Conservation (phyloP, 345 rosid species). For the Murraya koenigii region DNA sequence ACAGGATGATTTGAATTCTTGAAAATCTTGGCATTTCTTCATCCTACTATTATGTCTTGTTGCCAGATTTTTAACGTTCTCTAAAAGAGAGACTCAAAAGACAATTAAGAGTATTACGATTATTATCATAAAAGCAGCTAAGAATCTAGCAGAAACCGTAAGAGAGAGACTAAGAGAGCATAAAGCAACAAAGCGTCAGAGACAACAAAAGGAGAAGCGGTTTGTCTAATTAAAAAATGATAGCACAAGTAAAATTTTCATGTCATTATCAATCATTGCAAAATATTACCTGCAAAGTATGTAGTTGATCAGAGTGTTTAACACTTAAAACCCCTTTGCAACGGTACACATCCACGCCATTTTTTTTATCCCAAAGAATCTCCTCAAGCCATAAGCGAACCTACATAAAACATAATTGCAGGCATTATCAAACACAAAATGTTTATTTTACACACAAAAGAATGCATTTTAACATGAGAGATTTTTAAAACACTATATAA, state of each 20-base stretch:
- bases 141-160: neutral
- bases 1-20: too few species aligned
- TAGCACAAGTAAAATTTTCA: constrained; percentile 3
- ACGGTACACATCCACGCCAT: constrained; percentile 78
- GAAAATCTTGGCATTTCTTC: too few species aligned
- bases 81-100: neutral
- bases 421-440: neutral
- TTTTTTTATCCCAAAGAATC: constrained; percentile 86
- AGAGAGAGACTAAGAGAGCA: neutral
- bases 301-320: constrained; percentile 65
- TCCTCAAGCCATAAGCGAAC: constrained; percentile 86
- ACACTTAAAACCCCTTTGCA: constrained; percentile 84
- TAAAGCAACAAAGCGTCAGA: neutral
- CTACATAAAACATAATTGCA: constrained; percentile 30
- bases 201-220: constrained; percentile 2
- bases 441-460: neutral
- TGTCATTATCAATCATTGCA: neutral
- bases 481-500: neutral
- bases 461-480: constrained; percentile 2
- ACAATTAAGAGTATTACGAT: neutral
- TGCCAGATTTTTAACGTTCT: neutral
- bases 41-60: too few species aligned
- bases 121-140: neutral
- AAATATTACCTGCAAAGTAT: constrained; percentile 77
- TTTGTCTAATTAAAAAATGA: neutral